Percentiles rank a stretch among this genome's conserved stretches.
These are phyloP conservation scores for Nicotiana tabacum DNA, from an alignment of 257 asterid species.

Conservation along the genomic window DNA sequence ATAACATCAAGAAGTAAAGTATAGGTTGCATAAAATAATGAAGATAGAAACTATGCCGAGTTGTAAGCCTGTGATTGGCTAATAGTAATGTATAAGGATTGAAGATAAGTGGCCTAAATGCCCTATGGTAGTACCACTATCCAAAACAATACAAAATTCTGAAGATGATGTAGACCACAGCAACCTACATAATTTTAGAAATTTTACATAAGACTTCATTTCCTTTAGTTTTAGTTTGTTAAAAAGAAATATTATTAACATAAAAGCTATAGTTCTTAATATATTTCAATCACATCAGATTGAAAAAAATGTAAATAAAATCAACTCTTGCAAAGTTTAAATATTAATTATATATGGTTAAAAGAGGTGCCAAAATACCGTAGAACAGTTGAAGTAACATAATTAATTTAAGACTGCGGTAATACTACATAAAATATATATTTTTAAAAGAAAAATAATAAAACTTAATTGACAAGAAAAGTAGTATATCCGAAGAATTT, in stretches of 20 bases:
- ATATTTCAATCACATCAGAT: not conserved
- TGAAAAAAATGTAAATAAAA: not conserved
- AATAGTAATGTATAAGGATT: slow-evolving; percentile 16
- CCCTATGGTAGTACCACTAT: not conserved
- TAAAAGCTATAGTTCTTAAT: not conserved
- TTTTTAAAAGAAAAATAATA: too few relatives aligned
- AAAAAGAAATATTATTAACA: not conserved
- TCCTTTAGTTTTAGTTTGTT: not conserved
- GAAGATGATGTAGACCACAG: not conserved
- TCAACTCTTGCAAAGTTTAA: not conserved
- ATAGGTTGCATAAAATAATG: not conserved
- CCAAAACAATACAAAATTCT: not conserved
- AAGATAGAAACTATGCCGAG: not conserved
- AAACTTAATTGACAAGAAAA: not conserved
- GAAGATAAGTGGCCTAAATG: slow-evolving; percentile 19
- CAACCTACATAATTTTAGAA: not conserved
- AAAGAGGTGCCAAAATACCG: not conserved
- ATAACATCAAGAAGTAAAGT: not conserved
- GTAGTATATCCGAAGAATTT: too few relatives aligned
- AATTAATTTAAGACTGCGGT: not conserved
- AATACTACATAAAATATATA: too few relatives aligned
- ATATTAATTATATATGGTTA: not conserved
- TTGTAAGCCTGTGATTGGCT: slow-evolving; percentile 20
- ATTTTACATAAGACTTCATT: not conserved
- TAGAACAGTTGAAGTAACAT: too few relatives aligned